A percentile compares a stretch with the other conserved stretches of the same genome.
These are phyloP conservation scores for Aspergillus campestris DNA, from an alignment of 495 filamentous ascomycete genomes.

Conservation along the genomic window DNA sequence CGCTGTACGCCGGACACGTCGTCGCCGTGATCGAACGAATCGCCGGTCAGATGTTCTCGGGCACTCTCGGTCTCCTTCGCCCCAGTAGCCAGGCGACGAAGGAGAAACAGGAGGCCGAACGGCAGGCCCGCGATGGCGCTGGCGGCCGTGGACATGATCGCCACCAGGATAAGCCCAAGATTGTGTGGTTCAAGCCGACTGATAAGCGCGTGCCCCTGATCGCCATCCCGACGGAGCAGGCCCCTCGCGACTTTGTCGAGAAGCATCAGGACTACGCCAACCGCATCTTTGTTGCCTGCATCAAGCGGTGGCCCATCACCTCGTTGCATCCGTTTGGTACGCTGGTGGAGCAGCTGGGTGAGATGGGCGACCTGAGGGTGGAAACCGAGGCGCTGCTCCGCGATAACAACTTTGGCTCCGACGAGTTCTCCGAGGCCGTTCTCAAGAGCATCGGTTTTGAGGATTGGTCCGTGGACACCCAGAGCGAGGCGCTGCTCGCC, in stretches of 20 bases:
- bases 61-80: conserved; percentile 83
- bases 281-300: conserved; percentile 96
- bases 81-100: conserved; percentile 99
- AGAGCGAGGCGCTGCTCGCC: conserved; percentile 66
- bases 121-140: conserved; percentile 78
- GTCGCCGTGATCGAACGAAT: conserved; percentile 96
- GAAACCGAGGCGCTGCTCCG: conserved; percentile 95
- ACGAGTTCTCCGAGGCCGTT: conserved; percentile 96
- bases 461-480: conserved; percentile 78
- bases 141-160: conserved; percentile 67
- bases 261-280: conserved; percentile 96
- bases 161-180: conserved; percentile 95
- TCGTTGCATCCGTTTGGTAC: conserved; percentile 97
- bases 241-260: conserved; percentile 95
- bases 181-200: conserved; percentile 99
- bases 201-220: conserved; percentile 98
- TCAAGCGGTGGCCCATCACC: conserved; percentile 99
- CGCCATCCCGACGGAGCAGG: conserved; percentile 96
- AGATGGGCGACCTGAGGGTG: conserved; percentile 93
- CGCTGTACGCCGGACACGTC: conserved; percentile 91
- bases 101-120: conserved; percentile 98
- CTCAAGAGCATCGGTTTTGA: conserved; percentile 85
- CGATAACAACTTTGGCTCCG: conserved; percentile 96
- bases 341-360: conserved; percentile 90
- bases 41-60: conserved; percentile 98